phyloP scores from a whole-genome alignment of 2,329 filamentous ascomycete species.

The Aspergillus glaucus region DNA sequence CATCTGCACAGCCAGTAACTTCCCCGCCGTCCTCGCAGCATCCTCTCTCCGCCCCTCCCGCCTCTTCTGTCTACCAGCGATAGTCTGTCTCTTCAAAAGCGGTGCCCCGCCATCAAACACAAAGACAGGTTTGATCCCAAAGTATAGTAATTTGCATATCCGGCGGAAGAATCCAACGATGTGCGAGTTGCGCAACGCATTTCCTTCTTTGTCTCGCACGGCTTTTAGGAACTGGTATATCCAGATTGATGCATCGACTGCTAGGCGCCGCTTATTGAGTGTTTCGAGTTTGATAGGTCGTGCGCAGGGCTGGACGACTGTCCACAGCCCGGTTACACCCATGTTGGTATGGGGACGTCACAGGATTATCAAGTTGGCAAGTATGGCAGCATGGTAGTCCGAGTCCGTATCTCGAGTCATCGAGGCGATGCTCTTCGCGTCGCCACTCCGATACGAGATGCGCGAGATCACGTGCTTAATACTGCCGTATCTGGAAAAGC shows the following conservation, averaged over 20 bases:
- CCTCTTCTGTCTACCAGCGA: constrained; percentile 67
- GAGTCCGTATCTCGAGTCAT: not conserved
- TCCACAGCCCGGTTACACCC: constrained; percentile 98
- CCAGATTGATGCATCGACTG: constrained; percentile 98
- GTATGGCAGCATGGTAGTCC: not conserved
- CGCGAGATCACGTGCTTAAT: constrained; percentile 16
- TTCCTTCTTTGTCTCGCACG: constrained; percentile 95
- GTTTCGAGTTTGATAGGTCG: constrained; percentile 94
- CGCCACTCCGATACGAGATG: constrained; percentile 11
- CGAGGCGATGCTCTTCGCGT: constrained; percentile 1
- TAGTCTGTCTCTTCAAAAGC: constrained; percentile 82
- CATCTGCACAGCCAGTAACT: constrained; percentile 89
- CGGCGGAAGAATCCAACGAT: constrained; percentile 96
- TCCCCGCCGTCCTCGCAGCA: constrained; percentile 84
- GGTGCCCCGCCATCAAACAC: constrained; percentile 97
- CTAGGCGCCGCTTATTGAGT: constrained; percentile 90
- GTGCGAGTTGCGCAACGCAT: constrained; percentile 91
- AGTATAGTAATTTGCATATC: constrained; percentile 96
- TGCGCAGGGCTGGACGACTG: constrained; percentile 87
- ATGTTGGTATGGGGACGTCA: constrained; percentile 45
- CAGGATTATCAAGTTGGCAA: not conserved
- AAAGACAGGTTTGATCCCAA: constrained; percentile 93
- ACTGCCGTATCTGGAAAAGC: constrained; percentile 12
- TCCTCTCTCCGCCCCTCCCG: constrained; percentile 88
- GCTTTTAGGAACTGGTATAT: constrained; percentile 99